A percentile compares a stretch with the other conserved stretches of the same genome.
Conservation (phyloP, 441 rosid species). For the Melastoma candidum region DNA sequence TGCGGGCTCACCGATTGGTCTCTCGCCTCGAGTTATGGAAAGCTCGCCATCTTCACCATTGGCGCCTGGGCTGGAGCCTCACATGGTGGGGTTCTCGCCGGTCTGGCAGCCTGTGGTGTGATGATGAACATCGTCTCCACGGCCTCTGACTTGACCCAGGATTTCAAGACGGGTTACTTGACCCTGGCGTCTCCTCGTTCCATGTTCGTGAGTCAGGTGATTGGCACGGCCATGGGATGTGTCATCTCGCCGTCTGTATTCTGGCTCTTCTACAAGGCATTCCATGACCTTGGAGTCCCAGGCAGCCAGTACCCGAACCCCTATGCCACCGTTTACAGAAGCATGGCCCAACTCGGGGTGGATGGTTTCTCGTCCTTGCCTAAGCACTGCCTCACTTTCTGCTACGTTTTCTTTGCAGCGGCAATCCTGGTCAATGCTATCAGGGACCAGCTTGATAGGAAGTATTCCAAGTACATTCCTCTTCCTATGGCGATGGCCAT, state of each 20-base stretch:
- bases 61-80: conserved; percentile 85
- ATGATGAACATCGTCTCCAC: conserved; percentile 96
- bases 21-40: conserved; percentile 76
- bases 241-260: conserved; percentile 73
- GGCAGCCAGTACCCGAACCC: conserved; percentile 60
- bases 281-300: conserved; percentile 45
- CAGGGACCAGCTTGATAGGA: conserved; percentile 36
- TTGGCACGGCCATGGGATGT: conserved; percentile 92
- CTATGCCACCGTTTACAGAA: conserved; percentile 42
- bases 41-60: conserved; percentile 60
- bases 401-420: conserved; percentile 50
- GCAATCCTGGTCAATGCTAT: conserved; percentile 49
- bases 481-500: conserved; percentile 86
- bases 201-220: conserved; percentile 84
- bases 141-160: conserved; percentile 82
- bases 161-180: conserved; percentile 85
- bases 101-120: conserved; percentile 87
- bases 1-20: conserved; percentile 96
- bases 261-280: conserved; percentile 88
- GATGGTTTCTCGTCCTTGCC: conserved; percentile 69
- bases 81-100: conserved; percentile 75
- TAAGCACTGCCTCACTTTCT: conserved; percentile 63
- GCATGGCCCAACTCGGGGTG: conserved; percentile 63
- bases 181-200: conserved; percentile 74
- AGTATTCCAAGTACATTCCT: conserved; percentile 48